phyloP scores from a whole-genome alignment of 1,139 yeast genomes.

The Kurtzmaniella quercitrusa region DNA sequence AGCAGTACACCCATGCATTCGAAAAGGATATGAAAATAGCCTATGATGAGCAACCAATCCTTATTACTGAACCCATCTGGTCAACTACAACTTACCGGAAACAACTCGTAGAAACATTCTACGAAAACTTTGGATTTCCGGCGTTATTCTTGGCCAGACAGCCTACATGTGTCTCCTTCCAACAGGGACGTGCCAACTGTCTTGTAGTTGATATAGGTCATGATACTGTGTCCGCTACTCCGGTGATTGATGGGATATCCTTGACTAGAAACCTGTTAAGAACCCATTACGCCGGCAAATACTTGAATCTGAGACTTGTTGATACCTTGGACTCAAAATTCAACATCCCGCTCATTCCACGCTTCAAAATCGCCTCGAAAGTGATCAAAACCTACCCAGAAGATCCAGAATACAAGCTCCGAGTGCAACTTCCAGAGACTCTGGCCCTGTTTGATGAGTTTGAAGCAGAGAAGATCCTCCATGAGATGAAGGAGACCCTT shows the following conservation, averaged over 20 bases:
- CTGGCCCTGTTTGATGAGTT: conserved; percentile 37
- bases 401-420: conserved; percentile 26
- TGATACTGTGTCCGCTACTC: conserved; percentile 77
- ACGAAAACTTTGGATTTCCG: conserved; percentile 73
- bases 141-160: conserved; percentile 83
- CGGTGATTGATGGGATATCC: conserved; percentile 91
- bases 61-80: conserved; percentile 87
- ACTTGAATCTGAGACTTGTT: conserved; percentile 43
- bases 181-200: conserved; percentile 91
- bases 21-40: conserved; percentile 45
- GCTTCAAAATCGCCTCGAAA: conserved; percentile 32
- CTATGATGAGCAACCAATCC: conserved; percentile 66
- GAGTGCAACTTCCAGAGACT: conserved; percentile 27
- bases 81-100: conserved; percentile 64
- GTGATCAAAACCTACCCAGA: conserved; percentile 31
- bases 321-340: conserved; percentile 20
- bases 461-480: conserved; percentile 33
- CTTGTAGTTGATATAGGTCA: conserved; percentile 92
- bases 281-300: conserved; percentile 64
- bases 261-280: conserved; percentile 67
- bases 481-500: conserved; percentile 65
- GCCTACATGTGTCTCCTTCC: conserved; percentile 89
- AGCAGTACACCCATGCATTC: conserved; percentile 58
- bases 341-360: conserved; percentile 20
- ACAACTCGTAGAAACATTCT: conserved; percentile 68